Percentiles rank a stretch among this genome's conserved stretches.
Evolutionary conservation across 495 filamentous ascomycete genomes (phyloP).

Genomic region (Bryoglossum gracile): DNA sequence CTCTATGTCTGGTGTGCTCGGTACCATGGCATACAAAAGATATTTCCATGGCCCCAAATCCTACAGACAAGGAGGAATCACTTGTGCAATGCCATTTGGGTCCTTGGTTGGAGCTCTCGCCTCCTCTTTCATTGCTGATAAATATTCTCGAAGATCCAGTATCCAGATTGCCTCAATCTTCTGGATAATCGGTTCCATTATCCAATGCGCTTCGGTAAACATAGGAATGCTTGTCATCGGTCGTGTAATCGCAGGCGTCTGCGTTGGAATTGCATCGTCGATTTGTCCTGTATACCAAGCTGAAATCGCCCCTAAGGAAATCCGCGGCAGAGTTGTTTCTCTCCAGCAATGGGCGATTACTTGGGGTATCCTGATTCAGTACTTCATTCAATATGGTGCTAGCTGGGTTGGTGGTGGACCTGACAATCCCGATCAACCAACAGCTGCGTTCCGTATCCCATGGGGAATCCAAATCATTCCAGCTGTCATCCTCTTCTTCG

Average conservation of each 20-base stretch:
- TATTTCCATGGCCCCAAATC: slow-evolving; percentile 51
- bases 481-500: slow-evolving; percentile 54
- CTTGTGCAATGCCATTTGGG: slow-evolving; percentile 67
- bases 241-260: slow-evolving; percentile 63
- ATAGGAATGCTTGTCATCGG: slow-evolving; percentile 61
- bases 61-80: slow-evolving; percentile 56
- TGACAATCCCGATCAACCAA: slow-evolving; percentile 47
- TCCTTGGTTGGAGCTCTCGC: slow-evolving; percentile 61
- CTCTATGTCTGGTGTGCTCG: slow-evolving; percentile 62
- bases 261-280: slow-evolving; percentile 67
- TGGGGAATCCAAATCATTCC: slow-evolving; percentile 70
- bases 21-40: slow-evolving; percentile 50
- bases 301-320: slow-evolving; percentile 71
- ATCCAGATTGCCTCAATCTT: slow-evolving; percentile 63
- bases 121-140: slow-evolving; percentile 62
- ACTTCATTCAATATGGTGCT: slow-evolving; percentile 66
- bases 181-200: slow-evolving; percentile 64
- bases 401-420: slow-evolving; percentile 55
- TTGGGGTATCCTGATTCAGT: slow-evolving; percentile 61
- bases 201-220: slow-evolving; percentile 54
- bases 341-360: slow-evolving; percentile 74
- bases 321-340: slow-evolving; percentile 68
- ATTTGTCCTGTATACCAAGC: slow-evolving; percentile 74
- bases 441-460: slow-evolving; percentile 61
- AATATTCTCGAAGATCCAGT: slow-evolving; percentile 57